Evolutionary conservation across 73 alveolate genomes (phyloP), one percentile per base, ranked within the genome.

Genomic region (Tetrahymena elliotti): DNA sequence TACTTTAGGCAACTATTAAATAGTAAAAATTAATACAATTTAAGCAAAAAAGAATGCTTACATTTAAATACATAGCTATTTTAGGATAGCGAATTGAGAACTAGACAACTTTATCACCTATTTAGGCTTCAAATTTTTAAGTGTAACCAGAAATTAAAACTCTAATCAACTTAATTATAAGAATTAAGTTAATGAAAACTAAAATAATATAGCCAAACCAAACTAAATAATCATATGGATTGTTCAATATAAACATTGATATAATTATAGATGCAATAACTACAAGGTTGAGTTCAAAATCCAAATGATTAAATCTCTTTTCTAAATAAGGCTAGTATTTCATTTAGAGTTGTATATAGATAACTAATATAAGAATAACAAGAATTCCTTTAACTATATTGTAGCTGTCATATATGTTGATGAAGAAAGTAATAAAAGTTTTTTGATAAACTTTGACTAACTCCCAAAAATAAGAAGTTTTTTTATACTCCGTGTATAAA

Each of bases 391-490:
- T 94, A 38, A 94, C 94, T 16, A 35, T 83, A 33, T 83, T 84
- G 36, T 94, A 35, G 52, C 39, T 84, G 33, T 94, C 93, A 31
- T 94, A 94, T 38, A 33, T 83, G 33, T 53, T 93, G 37, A 94
- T 24, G 35, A 94, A 83, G 24, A 94, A 68, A 15, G 93, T 93
- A 82, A 94, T 94, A 84, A 94, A 83, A 68, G 92, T 93, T 68
- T 94, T 94, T 94, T 94, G 82, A 13, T 83, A 94, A 34, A 94
- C 38, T 94, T 94, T 94, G 31, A 94, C 94, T 39, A 94, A 83
- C 38, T 94, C 96, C 96, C 96, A 94, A 27, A 94, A 83, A 54
- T 83, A 94, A 94, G 94, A 83, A 31, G 83, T 68, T 18, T 41
- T 36, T 83, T 94, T 39, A 52, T 94, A 94, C 52, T 94, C 96